phyloP scores from a whole-genome alignment of 2,329 filamentous ascomycete genomes.

The Elsinoe necatrix region DNA sequence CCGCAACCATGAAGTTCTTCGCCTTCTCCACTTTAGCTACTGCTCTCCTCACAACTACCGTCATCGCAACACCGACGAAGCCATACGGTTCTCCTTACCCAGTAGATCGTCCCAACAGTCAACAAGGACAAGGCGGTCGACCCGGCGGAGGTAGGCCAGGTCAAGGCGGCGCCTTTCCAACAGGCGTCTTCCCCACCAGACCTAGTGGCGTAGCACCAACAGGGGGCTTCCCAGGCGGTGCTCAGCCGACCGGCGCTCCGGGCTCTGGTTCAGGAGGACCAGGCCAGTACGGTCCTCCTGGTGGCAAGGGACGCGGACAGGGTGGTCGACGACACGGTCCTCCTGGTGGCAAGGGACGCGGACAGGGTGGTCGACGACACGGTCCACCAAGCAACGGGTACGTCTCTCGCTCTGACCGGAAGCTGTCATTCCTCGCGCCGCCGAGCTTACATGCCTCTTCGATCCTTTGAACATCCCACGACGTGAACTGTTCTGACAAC shows the following conservation, averaged over 20 bases:
- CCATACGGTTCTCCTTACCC: background rate
- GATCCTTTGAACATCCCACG: too few relatives aligned
- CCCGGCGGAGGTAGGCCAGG: background rate
- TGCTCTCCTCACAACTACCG: background rate
- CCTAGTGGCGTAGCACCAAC: background rate
- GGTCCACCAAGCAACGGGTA: constrained; percentile 1
- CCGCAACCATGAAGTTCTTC: constrained; percentile 5
- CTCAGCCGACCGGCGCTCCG: background rate
- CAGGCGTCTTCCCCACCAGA: background rate
- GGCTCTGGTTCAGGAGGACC: background rate
- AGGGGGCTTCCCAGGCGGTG: background rate
- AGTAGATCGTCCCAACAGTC: background rate
- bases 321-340: background rate
- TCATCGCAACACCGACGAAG: background rate
- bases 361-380: background rate
- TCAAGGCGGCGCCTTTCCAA: background rate
- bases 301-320: background rate
- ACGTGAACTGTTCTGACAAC: background rate
- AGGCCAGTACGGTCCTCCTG: constrained; percentile 2
- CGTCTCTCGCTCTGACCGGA: background rate
- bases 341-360: constrained; percentile 1
- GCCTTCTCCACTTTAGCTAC: background rate
- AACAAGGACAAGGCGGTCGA: background rate
- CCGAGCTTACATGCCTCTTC: too few relatives aligned
- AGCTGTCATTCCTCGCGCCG: too few relatives aligned